Evolutionary conservation across 495 filamentous ascomycete genomes (phyloP).

Genomic region (Xylaria nigripes): DNA sequence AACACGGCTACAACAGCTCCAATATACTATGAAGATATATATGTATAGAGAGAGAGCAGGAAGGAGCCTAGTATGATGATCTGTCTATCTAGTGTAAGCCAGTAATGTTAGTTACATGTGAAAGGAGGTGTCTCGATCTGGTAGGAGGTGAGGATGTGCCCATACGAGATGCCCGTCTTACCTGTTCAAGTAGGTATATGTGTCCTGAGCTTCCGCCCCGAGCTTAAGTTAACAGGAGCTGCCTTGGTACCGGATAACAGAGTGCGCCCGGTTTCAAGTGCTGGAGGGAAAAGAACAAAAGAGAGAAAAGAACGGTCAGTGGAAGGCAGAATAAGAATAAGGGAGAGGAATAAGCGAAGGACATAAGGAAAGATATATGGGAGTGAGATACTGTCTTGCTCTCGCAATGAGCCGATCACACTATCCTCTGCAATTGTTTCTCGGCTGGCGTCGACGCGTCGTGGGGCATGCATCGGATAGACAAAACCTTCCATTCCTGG

Average conservation of each 20-base stretch:
- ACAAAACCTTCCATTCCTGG: constrained; percentile 12
- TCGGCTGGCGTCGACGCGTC: neutral
- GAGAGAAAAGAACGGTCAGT: neutral
- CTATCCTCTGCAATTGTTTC: neutral
- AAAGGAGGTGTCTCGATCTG: constrained; percentile 3
- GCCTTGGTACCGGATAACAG: too few relatives aligned
- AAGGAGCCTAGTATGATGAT: neutral
- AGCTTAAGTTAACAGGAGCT: neutral
- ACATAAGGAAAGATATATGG: too few relatives aligned
- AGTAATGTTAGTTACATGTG: constrained; percentile 4
- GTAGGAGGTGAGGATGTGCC: neutral
- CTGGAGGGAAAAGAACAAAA: neutral
- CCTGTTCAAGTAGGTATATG: neutral
- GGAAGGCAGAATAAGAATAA: neutral
- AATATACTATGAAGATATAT: neutral
- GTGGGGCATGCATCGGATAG: neutral
- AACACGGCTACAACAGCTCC: constrained; percentile 1
- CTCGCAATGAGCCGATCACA: neutral
- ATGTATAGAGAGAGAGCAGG: neutral
- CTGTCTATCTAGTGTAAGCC: neutral
- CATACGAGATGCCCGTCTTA: neutral
- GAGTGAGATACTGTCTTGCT: neutral
- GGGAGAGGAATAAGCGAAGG: neutral
- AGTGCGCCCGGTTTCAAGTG: neutral
- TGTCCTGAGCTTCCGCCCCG: neutral